Conservation (phyloP, 768 basidiomycete species). For the Trametes villosa region DNA sequence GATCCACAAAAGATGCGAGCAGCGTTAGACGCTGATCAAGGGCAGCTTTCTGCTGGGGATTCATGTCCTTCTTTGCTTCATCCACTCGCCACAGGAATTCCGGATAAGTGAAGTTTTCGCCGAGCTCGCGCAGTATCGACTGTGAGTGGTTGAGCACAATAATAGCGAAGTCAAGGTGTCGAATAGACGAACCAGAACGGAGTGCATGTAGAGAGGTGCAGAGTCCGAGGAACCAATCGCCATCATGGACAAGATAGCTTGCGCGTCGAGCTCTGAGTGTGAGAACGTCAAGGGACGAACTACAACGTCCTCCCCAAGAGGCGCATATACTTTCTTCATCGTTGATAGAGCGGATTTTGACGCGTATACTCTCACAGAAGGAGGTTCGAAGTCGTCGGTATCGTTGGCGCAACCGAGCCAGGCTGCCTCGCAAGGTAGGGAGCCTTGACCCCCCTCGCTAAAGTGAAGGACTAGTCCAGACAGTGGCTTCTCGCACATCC, state of each 20-base stretch:
- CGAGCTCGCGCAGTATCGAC: slow-evolving; percentile 66
- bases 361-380: slow-evolving; percentile 54
- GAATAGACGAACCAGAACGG: slow-evolving; percentile 50
- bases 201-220: slow-evolving; percentile 72
- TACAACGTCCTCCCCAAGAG: slow-evolving; percentile 45
- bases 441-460: slow-evolving; percentile 63
- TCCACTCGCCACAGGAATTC: slow-evolving; percentile 54
- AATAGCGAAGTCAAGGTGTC: slow-evolving; percentile 38
- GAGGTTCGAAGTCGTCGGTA: slow-evolving; percentile 34
- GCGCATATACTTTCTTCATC: slow-evolving; percentile 57
- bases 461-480: slow-evolving; percentile 70
- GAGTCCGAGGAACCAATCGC: slow-evolving; percentile 62
- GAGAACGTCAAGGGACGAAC: slow-evolving; percentile 61
- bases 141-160: slow-evolving; percentile 36
- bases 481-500: slow-evolving; percentile 56
- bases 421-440: slow-evolving; percentile 70
- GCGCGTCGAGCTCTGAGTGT: slow-evolving; percentile 66
- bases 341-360: slow-evolving; percentile 64
- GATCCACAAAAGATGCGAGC: slow-evolving; percentile 59
- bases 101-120: slow-evolving; percentile 58
- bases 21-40: slow-evolving; percentile 68
- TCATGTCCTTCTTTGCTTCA: slow-evolving; percentile 54
- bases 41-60: slow-evolving; percentile 55
- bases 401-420: slow-evolving; percentile 43
- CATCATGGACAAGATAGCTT: slow-evolving; percentile 78